Percentiles rank a stretch among this genome's conserved stretches.
Evolutionary conservation across 2,329 filamentous ascomycete species (phyloP).

Genomic region (Aureobasidium sp.): DNA sequence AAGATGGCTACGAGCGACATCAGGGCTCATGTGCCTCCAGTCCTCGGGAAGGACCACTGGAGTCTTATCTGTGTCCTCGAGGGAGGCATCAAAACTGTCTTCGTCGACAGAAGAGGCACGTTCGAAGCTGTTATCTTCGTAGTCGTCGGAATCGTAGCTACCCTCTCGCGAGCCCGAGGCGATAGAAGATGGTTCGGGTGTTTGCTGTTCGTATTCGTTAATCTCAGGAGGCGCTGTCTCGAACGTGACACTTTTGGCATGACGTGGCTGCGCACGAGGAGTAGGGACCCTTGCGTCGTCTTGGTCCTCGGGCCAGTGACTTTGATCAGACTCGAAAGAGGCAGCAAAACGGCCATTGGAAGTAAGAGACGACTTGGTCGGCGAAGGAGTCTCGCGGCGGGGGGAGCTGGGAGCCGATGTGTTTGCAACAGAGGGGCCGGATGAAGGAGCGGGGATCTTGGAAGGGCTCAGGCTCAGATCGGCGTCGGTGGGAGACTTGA

Average conservation of each 20-base stretch:
- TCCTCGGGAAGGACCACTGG: constrained; percentile 96
- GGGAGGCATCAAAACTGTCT: constrained; percentile 90
- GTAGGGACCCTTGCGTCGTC: constrained; percentile 51
- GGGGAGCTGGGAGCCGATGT: constrained; percentile 29
- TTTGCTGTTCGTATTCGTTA: constrained; percentile 97
- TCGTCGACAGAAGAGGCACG: constrained; percentile 47
- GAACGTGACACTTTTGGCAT: constrained; percentile 96
- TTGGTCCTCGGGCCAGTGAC: constrained; percentile 52
- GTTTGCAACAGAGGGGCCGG: background rate
- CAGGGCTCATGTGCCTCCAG: constrained; percentile 73
- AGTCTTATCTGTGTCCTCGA: constrained; percentile 94
- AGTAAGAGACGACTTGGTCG: constrained; percentile 82
- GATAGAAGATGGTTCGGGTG: constrained; percentile 87
- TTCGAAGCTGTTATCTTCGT: constrained; percentile 57
- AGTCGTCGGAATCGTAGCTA: constrained; percentile 75
- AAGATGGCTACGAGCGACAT: constrained; percentile 47
- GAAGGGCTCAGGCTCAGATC: constrained; percentile 47
- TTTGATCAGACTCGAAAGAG: constrained; percentile 61
- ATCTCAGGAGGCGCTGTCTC: constrained; percentile 87
- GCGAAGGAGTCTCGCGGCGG: constrained; percentile 67
- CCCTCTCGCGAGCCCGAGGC: constrained; percentile 85
- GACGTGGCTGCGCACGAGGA: constrained; percentile 63
- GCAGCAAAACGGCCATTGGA: constrained; percentile 49
- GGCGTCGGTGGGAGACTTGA: constrained; percentile 32
- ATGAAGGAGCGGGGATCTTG: constrained; percentile 27